phyloP scores from a whole-genome alignment of 768 basidiomycete species.

The Thelephora ganbajun region DNA sequence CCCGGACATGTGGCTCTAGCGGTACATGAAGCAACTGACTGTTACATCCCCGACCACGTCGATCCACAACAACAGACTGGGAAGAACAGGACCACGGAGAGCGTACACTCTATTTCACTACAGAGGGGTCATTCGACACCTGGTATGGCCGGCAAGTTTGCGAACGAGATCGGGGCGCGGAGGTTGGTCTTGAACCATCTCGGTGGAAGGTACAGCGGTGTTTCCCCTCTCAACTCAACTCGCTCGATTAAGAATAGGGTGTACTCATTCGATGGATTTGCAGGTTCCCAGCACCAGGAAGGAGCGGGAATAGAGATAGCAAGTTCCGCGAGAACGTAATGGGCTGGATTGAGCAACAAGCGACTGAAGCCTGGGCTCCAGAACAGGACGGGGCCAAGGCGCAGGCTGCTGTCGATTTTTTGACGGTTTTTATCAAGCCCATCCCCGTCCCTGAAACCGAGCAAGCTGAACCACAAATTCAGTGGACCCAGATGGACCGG shows the following conservation, averaged over 20 bases:
- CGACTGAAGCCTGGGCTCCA: constrained; percentile 13
- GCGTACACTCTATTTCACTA: constrained; percentile 29
- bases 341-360: constrained; percentile 18
- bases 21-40: constrained; percentile 79
- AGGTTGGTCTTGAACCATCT: constrained; percentile 69
- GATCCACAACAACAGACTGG: constrained; percentile 33
- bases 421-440: constrained; percentile 9
- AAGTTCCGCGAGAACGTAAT: constrained; percentile 12
- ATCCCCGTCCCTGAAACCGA: neutral
- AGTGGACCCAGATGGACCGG: too few relatives aligned
- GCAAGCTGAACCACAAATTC: too few relatives aligned
- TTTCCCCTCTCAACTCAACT: neutral
- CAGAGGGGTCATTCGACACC: constrained; percentile 69
- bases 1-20: constrained; percentile 34
- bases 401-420: constrained; percentile 41
- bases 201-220: constrained; percentile 50
- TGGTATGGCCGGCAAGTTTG: constrained; percentile 65
- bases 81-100: constrained; percentile 23
- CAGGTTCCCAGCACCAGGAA: constrained; percentile 15
- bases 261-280: too few relatives aligned
- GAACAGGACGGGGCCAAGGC: constrained; percentile 21
- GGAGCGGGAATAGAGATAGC: constrained; percentile 1
- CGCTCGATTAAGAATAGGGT: neutral
- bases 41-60: constrained; percentile 42
- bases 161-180: constrained; percentile 42